Conservation (phyloP, 2,329 filamentous ascomycete genomes). For the Phaeosphaeria sp. region DNA sequence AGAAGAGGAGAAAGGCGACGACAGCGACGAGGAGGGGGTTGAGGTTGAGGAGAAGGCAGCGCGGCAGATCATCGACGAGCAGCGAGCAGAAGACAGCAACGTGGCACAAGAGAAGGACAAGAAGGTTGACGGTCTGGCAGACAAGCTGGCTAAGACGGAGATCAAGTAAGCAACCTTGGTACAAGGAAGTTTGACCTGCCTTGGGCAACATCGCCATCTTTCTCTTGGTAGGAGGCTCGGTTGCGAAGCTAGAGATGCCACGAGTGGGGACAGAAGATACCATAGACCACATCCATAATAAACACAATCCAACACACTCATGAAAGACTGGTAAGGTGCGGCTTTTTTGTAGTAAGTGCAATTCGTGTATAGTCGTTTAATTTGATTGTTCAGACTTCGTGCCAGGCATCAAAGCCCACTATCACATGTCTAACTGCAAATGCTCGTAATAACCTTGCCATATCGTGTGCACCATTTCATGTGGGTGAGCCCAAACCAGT, state of each 20-base stretch:
- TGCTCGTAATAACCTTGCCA: neutral
- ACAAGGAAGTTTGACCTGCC: neutral
- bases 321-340: neutral
- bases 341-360: neutral
- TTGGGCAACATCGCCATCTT: neutral
- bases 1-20: conserved; percentile 64
- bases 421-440: neutral
- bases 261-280: neutral
- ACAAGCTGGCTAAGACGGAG: conserved; percentile 74
- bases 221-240: neutral
- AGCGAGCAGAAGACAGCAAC: conserved; percentile 75
- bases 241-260: neutral
- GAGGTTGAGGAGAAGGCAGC: conserved; percentile 49
- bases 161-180: conserved; percentile 33
- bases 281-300: neutral
- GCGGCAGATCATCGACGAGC: conserved; percentile 69
- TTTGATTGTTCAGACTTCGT: neutral
- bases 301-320: neutral
- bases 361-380: neutral
- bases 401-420: neutral
- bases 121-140: conserved; percentile 81
- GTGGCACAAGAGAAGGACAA: conserved; percentile 74
- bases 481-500: too few species aligned
- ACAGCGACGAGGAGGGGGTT: conserved; percentile 70
- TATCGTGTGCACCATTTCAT: neutral